Conservation (phyloP, 2,329 filamentous ascomycete species). For the Neonectria magnoliae region DNA sequence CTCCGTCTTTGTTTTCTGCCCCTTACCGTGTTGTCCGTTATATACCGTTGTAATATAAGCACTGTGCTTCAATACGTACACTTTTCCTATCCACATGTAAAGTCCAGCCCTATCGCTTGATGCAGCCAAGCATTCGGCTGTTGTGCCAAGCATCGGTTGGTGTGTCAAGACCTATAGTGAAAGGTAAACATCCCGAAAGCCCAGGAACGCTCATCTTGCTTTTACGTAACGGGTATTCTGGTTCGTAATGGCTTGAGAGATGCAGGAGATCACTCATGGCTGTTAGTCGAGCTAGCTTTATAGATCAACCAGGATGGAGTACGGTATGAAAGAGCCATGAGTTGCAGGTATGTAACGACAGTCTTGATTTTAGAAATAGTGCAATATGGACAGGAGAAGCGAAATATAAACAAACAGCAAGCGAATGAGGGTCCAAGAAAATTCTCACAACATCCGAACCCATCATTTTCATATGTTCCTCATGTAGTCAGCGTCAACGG, state of each 20-base stretch:
- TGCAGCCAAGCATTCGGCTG: not conserved
- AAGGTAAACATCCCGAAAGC: not conserved
- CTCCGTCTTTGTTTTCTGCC: not conserved
- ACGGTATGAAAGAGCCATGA: not conserved
- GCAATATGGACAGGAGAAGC: conserved; percentile 18
- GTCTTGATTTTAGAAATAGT: conserved; percentile 5
- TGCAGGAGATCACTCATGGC: not conserved
- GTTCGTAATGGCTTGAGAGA: not conserved
- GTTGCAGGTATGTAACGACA: conserved; percentile 2
- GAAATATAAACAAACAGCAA: conserved; percentile 5
- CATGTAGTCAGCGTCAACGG: not conserved
- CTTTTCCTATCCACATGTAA: not conserved
- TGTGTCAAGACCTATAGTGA: not conserved
- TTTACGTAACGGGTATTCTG: not conserved
- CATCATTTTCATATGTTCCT: not conserved
- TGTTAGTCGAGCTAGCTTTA: not conserved
- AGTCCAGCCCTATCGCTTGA: not conserved
- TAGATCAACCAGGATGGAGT: not conserved
- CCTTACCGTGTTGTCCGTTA: not conserved
- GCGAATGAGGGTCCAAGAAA: not conserved
- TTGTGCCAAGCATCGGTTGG: not conserved
- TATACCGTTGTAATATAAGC: not conserved
- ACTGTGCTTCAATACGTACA: not conserved
- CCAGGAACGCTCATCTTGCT: not conserved
- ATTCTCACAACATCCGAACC: not conserved